A percentile compares a stretch with the other conserved stretches of the same genome.
phyloP scores from a whole-genome alignment of 2,329 filamentous ascomycete genomes.

The Coniochaeta pulveracea region DNA sequence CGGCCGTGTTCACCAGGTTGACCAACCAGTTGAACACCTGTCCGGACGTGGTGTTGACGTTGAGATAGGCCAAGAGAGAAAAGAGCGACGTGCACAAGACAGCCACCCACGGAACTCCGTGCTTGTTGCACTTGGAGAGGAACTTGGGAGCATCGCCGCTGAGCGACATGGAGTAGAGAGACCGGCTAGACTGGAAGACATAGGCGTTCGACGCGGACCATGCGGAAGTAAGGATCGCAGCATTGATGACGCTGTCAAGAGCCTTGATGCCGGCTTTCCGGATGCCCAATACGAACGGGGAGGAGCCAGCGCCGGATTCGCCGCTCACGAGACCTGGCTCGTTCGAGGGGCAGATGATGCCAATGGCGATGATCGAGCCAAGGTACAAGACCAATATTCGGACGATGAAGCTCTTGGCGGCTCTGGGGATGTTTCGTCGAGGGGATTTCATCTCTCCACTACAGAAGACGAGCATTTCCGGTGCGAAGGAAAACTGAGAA shows the following conservation, averaged over 20 bases:
- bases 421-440: constrained; percentile 55
- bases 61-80: constrained; percentile 51
- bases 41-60: constrained; percentile 41
- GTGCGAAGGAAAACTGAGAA: constrained; percentile 48
- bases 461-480: constrained; percentile 51
- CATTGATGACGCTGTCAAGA: constrained; percentile 50
- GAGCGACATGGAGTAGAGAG: constrained; percentile 46
- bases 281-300: constrained; percentile 57
- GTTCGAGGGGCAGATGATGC: constrained; percentile 50
- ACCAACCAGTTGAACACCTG: constrained; percentile 50
- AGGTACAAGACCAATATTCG: constrained; percentile 57
- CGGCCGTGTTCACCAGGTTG: constrained; percentile 47
- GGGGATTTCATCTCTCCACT: constrained; percentile 55
- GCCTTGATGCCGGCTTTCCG: constrained; percentile 44
- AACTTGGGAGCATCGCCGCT: constrained; percentile 42
- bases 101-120: constrained; percentile 53
- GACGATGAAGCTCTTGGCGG: constrained; percentile 57
- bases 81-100: constrained; percentile 47
- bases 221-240: constrained; percentile 45
- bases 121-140: constrained; percentile 39
- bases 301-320: constrained; percentile 40
- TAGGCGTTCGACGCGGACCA: constrained; percentile 53
- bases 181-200: constrained; percentile 48
- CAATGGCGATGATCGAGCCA: constrained; percentile 50
- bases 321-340: constrained; percentile 39